Base-by-base conservation (phyloP, 1,139 yeast genomes). In the Candida anutae region DNA sequence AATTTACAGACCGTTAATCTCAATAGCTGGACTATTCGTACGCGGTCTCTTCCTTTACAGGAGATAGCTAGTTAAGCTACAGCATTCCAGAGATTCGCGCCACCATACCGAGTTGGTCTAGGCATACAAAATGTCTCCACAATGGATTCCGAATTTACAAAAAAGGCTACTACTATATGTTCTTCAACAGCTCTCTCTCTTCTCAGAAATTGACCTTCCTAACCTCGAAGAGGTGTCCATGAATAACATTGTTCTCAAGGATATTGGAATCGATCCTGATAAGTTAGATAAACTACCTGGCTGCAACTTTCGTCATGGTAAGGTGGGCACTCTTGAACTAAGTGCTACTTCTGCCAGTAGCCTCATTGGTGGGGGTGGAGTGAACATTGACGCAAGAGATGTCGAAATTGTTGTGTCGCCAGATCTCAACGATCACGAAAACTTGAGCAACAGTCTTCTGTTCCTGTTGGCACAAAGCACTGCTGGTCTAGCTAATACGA, bases 101-200 rank as follows among this genome's bases (percentile, higher is more conserved):
- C n/a, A n/a, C n/a, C n/a, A n/a, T n/a, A n/a, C n/a, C n/a, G n/a
- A n/a, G n/a, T n/a, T n/a, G n/a, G n/a, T n/a, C n/a, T n/a, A n/a
- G n/a, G n/a, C n/a, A 13, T 22, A 22, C 9, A 16, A 8, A 11
- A 74, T 73, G 79, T 69, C 72, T 44, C 77, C 81, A 27, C 77
- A 64, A 45, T 82, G 94, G 93, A 67, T 81, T 50, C 90, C 94
- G 8, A 80, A 78, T 48, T 66, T 87, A 25, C 95, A 85, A 47
- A 81, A 82, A 53, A 63, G 94, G 43, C 71, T 87, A 27, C 69
- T 87, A 28, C 70, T 81, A 28, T 85, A 84, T 53, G 75, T 85
- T 4, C 67, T 87, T 14, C 85, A 81, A 46, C 93, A 84, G 50
- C 69, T 87, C 23, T 76, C 88, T n/a, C 55, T 87, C 23, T 83